Conservation (phyloP, 2,329 filamentous ascomycete genomes). For the Pseudopithomyces chartarum region DNA sequence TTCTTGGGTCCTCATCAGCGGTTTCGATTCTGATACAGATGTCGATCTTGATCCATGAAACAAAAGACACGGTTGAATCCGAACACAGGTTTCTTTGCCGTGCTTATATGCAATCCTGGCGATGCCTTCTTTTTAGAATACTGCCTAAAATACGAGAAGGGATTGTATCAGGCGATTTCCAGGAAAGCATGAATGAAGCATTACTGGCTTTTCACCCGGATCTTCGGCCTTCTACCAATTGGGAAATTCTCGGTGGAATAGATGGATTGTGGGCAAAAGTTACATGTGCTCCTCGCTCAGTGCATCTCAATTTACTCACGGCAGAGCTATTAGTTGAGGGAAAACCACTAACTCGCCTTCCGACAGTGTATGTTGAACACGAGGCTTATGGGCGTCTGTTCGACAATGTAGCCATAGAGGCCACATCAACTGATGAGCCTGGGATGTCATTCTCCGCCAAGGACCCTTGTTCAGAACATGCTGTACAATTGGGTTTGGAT, state of each 20-base stretch:
- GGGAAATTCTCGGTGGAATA: background rate
- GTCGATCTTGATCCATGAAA: background rate
- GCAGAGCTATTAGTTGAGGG: conserved; percentile 59
- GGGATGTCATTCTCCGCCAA: conserved; percentile 51
- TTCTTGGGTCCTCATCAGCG: background rate
- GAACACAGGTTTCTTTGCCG: background rate
- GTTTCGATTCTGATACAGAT: background rate
- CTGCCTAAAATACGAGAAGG: background rate
- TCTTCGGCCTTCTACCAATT: background rate
- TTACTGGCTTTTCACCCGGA: background rate
- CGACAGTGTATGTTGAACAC: conserved; percentile 49
- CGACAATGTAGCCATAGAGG: conserved; percentile 47
- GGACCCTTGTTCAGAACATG: conserved; percentile 15
- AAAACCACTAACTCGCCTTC: conserved; percentile 52
- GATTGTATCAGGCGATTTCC: background rate
- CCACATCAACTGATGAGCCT: conserved; percentile 45
- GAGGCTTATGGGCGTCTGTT: conserved; percentile 52
- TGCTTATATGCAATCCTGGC: background rate
- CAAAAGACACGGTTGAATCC: no score
- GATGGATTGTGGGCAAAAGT: background rate
- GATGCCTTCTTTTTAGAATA: background rate
- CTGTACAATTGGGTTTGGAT: conserved; percentile 46
- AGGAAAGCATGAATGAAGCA: background rate
- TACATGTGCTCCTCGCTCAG: conserved; percentile 6
- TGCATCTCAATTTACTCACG: conserved; percentile 57